Conservation (phyloP, 129 eudicot genomes). For the Lactuca saligna region DNA sequence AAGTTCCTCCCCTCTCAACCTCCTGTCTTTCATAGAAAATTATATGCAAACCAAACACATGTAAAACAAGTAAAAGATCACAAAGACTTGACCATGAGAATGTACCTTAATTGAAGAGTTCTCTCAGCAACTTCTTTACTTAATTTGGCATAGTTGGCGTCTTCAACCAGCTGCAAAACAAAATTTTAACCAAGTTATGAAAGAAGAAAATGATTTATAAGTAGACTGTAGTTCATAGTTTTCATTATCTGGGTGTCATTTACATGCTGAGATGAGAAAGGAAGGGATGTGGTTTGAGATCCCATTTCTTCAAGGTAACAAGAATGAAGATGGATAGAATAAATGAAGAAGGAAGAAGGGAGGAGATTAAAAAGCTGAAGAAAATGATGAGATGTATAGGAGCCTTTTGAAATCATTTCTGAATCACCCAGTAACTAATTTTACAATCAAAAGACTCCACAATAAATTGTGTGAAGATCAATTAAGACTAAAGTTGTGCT, state of each 20-base stretch:
- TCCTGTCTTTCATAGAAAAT: slow-evolving; percentile 45
- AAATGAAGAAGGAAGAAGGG: background rate
- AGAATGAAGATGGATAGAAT: background rate
- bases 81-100: slow-evolving; percentile 1
- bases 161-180: slow-evolving; percentile 82
- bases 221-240: background rate
- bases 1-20: slow-evolving; percentile 95
- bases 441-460: too few species aligned
- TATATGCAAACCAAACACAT: background rate
- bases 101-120: slow-evolving; percentile 74
- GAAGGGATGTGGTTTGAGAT: background rate
- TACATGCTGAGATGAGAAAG: background rate
- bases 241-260: background rate
- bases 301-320: background rate
- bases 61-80: background rate
- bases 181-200: slow-evolving; percentile 4
- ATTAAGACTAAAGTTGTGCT: too few species aligned
- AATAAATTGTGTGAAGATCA: too few species aligned
- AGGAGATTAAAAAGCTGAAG: background rate
- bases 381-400: background rate
- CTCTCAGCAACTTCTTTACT: slow-evolving; percentile 81
- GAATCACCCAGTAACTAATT: too few species aligned
- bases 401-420: too few species aligned
- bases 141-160: slow-evolving; percentile 58
- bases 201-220: background rate